phyloP scores from a whole-genome alignment of 192 early-diverging fungal species.

The Lobosporangium transversale region DNA sequence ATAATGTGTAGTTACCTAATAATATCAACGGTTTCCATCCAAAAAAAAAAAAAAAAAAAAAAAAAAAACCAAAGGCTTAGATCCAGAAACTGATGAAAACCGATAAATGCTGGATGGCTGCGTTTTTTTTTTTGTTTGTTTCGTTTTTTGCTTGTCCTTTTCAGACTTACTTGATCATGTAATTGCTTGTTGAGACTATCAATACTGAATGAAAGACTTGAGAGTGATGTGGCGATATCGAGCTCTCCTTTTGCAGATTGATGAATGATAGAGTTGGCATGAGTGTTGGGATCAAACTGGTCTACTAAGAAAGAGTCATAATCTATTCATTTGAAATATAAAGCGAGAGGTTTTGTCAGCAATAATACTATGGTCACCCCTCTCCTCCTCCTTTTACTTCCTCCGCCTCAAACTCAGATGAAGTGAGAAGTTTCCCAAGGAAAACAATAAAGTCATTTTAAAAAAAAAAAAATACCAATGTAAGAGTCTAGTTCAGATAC shows the following conservation, averaged over 20 bases:
- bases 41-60: too few species aligned
- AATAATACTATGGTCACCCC: too few species aligned
- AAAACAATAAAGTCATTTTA: neutral
- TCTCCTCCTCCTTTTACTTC: too few species aligned
- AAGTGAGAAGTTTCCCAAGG: neutral
- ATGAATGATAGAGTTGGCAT: constrained; percentile 75
- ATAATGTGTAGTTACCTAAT: constrained; percentile 75
- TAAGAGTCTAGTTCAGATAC: constrained; percentile 45
- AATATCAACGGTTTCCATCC: too few species aligned
- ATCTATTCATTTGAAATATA: constrained; percentile 65
- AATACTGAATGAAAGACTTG: constrained; percentile 74
- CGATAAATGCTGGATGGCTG: too few species aligned
- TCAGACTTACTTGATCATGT: constrained; percentile 68
- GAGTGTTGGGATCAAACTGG: constrained; percentile 73
- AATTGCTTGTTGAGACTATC: constrained; percentile 81
- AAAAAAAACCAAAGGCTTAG: too few species aligned
- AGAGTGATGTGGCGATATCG: constrained; percentile 71
- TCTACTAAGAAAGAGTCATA: constrained; percentile 71
- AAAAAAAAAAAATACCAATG: too few species aligned
- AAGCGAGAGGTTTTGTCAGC: too few species aligned
- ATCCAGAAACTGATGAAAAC: too few species aligned
- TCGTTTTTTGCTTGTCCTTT: neutral
- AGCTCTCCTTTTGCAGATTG: constrained; percentile 63
- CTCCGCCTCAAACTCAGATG: neutral
- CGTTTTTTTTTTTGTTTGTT: too few species aligned